phyloP scores from a whole-genome alignment of 306 rosid genomes.

The Quercus bicolor region DNA sequence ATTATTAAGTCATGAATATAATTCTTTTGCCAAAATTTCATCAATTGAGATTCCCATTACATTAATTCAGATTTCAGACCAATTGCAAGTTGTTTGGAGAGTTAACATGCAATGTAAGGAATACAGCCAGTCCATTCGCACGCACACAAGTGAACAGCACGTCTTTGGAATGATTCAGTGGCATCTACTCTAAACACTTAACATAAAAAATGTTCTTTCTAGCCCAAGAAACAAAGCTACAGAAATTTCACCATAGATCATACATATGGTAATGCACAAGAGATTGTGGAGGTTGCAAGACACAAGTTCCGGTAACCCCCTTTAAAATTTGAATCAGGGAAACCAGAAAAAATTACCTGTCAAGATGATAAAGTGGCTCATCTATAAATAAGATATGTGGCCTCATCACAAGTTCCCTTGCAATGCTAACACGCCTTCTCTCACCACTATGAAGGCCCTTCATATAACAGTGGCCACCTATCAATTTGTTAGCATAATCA shows the following conservation, averaged over 20 bases:
- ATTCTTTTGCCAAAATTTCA: background rate
- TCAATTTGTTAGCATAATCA: constrained; percentile 87
- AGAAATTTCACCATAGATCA: too few species aligned
- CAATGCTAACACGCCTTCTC: constrained; percentile 88
- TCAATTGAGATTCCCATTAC: background rate
- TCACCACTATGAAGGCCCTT: constrained; percentile 96
- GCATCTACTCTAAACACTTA: background rate
- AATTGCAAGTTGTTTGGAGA: background rate
- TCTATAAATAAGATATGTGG: constrained; percentile 88
- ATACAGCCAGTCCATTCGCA: background rate
- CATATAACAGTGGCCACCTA: constrained; percentile 95
- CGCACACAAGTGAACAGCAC: background rate
- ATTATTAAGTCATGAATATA: background rate
- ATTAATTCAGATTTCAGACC: background rate
- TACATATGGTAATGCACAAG: background rate
- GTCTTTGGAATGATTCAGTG: background rate
- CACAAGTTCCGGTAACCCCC: background rate
- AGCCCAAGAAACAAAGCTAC: background rate
- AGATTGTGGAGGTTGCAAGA: background rate
- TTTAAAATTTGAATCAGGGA: background rate
- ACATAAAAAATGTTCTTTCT: background rate
- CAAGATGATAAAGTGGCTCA: constrained; percentile 94
- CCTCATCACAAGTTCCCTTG: constrained; percentile 98
- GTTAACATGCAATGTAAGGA: background rate
- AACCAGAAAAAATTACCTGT: constrained; percentile 53